Conservation (phyloP, 352 stramenopile genomes). For the Phytophthora citrophthora region DNA sequence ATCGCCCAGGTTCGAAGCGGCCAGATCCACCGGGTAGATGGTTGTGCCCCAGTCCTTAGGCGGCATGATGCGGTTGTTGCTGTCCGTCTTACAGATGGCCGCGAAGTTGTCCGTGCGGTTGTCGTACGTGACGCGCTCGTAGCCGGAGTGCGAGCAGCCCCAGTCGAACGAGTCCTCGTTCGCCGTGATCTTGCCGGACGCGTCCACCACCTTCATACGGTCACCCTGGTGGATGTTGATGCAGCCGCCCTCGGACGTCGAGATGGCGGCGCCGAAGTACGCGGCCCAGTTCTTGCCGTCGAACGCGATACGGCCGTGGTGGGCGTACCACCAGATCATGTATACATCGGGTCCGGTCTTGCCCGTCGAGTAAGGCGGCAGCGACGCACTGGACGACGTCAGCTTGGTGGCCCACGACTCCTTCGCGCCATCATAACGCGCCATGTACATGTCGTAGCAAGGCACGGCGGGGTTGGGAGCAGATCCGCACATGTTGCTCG, state of each 20-base stretch:
- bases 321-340: slow-evolving; percentile 79
- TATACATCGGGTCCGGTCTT: slow-evolving; percentile 55
- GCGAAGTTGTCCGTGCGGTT: slow-evolving; percentile 49
- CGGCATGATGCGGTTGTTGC: slow-evolving; percentile 76
- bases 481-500: slow-evolving; percentile 55
- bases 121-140: slow-evolving; percentile 68
- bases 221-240: slow-evolving; percentile 80
- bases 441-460: slow-evolving; percentile 73
- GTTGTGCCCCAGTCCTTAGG: slow-evolving; percentile 55
- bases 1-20: slow-evolving; percentile 53
- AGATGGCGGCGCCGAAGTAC: slow-evolving; percentile 68
- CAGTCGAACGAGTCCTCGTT: slow-evolving; percentile 56
- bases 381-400: slow-evolving; percentile 51
- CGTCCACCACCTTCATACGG: slow-evolving; percentile 68
- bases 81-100: slow-evolving; percentile 72
- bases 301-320: slow-evolving; percentile 65
- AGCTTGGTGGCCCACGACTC: slow-evolving; percentile 68
- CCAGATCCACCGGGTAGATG: slow-evolving; percentile 65
- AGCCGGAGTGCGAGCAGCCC: slow-evolving; percentile 66
- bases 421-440: slow-evolving; percentile 53
- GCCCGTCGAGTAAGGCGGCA: slow-evolving; percentile 59
- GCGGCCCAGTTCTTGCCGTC: slow-evolving; percentile 69
- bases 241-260: slow-evolving; percentile 56
- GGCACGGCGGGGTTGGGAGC: slow-evolving; percentile 43
- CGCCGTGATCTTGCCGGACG: slow-evolving; percentile 46